phyloP scores from a whole-genome alignment of 2,329 filamentous ascomycete genomes.

The Alternaria panax region DNA sequence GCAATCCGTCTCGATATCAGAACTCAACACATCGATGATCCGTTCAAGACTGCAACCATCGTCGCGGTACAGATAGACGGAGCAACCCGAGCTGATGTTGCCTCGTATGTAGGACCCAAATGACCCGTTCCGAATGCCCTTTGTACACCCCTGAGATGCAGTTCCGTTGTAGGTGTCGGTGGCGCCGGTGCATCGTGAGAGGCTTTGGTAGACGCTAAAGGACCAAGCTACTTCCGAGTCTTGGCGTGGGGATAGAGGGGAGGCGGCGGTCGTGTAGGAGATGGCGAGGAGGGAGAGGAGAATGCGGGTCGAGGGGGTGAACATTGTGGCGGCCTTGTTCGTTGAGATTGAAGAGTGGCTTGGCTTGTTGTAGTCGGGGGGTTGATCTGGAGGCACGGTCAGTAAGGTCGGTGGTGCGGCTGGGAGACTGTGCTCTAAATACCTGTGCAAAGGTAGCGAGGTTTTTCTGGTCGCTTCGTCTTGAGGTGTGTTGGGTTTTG shows the following conservation, averaged over 20 bases:
- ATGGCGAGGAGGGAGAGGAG: background rate
- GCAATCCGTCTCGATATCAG: background rate
- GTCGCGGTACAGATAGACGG: background rate
- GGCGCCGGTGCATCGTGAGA: background rate
- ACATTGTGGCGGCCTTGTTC: background rate
- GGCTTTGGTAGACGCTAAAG: background rate
- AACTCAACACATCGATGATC: background rate
- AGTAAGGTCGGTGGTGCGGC: background rate
- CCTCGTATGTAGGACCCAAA: background rate
- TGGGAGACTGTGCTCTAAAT: background rate
- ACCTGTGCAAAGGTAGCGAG: background rate
- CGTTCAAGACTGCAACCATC: background rate
- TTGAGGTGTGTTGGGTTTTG: background rate
- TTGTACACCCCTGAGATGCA: background rate
- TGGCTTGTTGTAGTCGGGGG: too few relatives aligned
- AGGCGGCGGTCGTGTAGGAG: background rate
- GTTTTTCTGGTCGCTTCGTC: background rate
- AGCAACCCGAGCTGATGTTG: background rate
- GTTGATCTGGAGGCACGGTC: background rate
- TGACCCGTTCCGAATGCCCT: background rate
- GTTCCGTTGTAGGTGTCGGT: background rate
- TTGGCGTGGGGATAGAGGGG: background rate
- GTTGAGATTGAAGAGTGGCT: background rate
- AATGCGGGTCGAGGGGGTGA: background rate
- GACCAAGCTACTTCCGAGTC: background rate